Evolutionary conservation across 306 rosid genomes (phyloP), one percentile per base, ranked within the genome.

Genomic region (Corylus americana): DNA sequence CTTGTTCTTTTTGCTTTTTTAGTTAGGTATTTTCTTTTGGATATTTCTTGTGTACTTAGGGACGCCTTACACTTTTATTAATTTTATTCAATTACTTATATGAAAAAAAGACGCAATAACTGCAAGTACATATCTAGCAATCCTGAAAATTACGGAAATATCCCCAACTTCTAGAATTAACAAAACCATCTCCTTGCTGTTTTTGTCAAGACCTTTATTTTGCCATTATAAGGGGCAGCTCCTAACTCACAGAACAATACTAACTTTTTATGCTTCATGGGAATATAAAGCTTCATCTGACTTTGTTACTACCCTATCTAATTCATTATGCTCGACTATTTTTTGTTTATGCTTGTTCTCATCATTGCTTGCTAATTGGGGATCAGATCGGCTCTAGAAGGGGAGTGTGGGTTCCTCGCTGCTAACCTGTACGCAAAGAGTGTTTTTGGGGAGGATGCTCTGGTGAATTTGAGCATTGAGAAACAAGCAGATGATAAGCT

Each of bases 381-480:
- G 63, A 42, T 80, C 80, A 96, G 99, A 80, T 96, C 97, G 73
- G 99, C 97, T 48, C 81, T 93, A 83, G 99, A 91, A 80, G 99
- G 99, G 2, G 99, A 93, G 69, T 96, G 99, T 78, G 99, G 99
- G 55, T 94, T 96, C 85, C 89, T 96, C 1, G 98, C 99, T 17
- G 98, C 99, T 14, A 96, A 96, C 84, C 84, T 96, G 55, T 96
- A 93, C 31, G 99, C 99, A 1, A 96, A 93, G 91, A 96, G 99
- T 85, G 97, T 93, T 50, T 96, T 96, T 55, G 99, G 99, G 77
- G 99, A 96, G 84, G 99, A 96, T 83, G 99, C 99, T 55, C 73
- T 96, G 83, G 99, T 93, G 80, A 96, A 96, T 84, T 83, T 96
- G 86, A 96, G 99, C 84, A 82, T 96, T 42, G 99, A 96, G 88